phyloP scores from a whole-genome alignment of 1,284 basidiomycete species.

The Ustilago curta region DNA sequence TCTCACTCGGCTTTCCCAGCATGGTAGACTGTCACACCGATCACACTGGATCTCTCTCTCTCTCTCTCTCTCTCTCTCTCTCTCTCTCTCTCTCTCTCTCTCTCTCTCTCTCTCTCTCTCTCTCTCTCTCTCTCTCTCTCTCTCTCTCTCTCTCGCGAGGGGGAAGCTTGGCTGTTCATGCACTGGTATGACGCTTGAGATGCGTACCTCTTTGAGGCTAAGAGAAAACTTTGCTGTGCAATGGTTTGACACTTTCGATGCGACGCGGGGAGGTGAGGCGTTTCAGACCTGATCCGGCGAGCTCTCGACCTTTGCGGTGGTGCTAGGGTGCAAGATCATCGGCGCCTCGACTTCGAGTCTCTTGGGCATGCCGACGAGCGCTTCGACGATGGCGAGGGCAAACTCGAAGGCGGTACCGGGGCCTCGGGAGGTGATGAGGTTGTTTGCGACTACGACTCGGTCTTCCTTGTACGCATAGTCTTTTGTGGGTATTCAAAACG shows the following conservation, averaged over 20 bases:
- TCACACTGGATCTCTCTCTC: too few relatives aligned
- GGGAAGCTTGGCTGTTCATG: too few relatives aligned
- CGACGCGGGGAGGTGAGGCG: background rate
- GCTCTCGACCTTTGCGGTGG: background rate
- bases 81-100: too few relatives aligned
- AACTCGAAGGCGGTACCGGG: slow-evolving; percentile 85
- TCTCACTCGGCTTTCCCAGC: too few relatives aligned
- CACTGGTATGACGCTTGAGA: too few relatives aligned
- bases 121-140: too few relatives aligned
- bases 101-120: too few relatives aligned
- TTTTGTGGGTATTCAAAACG: background rate
- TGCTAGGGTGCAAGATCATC: slow-evolving; percentile 73
- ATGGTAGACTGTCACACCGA: too few relatives aligned
- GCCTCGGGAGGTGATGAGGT: slow-evolving; percentile 79
- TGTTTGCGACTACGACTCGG: slow-evolving; percentile 78
- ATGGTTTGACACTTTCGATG: background rate
- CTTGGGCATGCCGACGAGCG: slow-evolving; percentile 77
- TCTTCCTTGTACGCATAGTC: slow-evolving; percentile 81
- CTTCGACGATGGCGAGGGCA: slow-evolving; percentile 79
- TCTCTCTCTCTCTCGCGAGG: too few relatives aligned
- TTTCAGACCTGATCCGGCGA: slow-evolving; percentile 13
- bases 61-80: too few relatives aligned
- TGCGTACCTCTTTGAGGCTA: too few relatives aligned
- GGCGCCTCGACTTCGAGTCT: slow-evolving; percentile 77
- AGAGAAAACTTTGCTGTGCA: too few relatives aligned